phyloP scores from a whole-genome alignment of 2,329 filamentous ascomycete species.

The Biscogniauxia sp. region DNA sequence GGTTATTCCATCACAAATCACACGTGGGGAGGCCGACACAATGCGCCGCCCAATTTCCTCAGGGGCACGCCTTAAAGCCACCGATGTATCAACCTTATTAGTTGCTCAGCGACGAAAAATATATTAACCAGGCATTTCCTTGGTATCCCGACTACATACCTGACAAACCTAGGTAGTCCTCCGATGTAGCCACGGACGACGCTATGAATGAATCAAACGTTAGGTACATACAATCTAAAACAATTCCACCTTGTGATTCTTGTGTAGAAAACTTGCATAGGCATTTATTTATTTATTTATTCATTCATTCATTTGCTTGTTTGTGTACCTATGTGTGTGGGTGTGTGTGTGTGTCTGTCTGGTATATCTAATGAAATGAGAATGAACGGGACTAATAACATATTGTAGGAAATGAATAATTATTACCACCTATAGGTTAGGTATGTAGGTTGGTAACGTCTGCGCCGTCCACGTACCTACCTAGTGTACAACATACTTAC shows the following conservation, averaged over 20 bases:
- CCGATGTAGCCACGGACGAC: too few relatives aligned
- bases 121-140: background rate
- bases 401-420: background rate
- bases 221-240: too few relatives aligned
- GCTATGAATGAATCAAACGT: too few relatives aligned
- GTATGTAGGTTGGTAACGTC: too few relatives aligned
- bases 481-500: too few relatives aligned
- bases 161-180: too few relatives aligned
- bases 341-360: background rate
- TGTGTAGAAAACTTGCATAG: too few relatives aligned
- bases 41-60: background rate
- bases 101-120: background rate
- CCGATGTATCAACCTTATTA: background rate
- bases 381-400: background rate
- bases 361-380: background rate
- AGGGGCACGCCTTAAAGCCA: background rate
- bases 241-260: too few relatives aligned
- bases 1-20: background rate
- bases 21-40: background rate
- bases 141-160: background rate
- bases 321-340: background rate
- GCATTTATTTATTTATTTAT: too few relatives aligned
- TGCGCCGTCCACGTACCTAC: too few relatives aligned
- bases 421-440: background rate
- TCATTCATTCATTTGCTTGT: too few relatives aligned